Base-by-base conservation (phyloP, 2,329 filamentous ascomycete species). In the Alternaria conjuncta region DNA sequence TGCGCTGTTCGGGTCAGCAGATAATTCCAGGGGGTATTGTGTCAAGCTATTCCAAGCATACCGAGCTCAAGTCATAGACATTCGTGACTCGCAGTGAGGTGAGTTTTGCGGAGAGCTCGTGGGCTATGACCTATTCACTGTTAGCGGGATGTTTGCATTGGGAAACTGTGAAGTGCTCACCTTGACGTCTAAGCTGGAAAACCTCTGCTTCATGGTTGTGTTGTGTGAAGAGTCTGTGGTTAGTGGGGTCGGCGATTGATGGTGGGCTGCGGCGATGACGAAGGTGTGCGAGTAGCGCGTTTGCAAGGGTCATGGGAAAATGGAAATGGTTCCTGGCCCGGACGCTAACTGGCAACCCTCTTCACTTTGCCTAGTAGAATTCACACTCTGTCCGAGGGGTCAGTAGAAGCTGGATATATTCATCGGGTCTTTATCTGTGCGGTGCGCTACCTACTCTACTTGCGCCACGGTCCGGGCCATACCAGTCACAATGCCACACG, bases 21-120 rank as follows among this genome's bases (percentile, higher is more conserved):
- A 26, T 25, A n/a, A 46, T 28, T 45, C 65, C 72, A 15, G 71
- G 64, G 10, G 12, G 10, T n/a, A n/a, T 4, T 21, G 21, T 44
- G 15, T 44, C 5, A 13, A n/a, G 15, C 15, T 12, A 12, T 6
- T 28, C 11, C 10, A 30, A 21, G 58, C 82, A 32, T 82, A 88
- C 86, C 69, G 94, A 94, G 66, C 93, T 97, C 63, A 99, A 88
- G 80, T 99, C 96, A 83, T 99, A 98, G 79, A 97, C 90, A 78
- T 99, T 99, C 66, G 92, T 89, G 55, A 98, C 87, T 67, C 96
- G 92, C 66, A 98, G 86, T 63, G 89, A 88, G 62, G 91, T 88
- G 57, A 99, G 86, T 68, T 86, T 88, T 67, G 87, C 84, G 63
- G 93, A 90, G 66, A 99, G 91, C 86, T 99, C 96, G 79, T 97